These are phyloP conservation scores for Toxoplasma gondii DNA, from an alignment of 169 alveolate species.

Conservation along the genomic window DNA sequence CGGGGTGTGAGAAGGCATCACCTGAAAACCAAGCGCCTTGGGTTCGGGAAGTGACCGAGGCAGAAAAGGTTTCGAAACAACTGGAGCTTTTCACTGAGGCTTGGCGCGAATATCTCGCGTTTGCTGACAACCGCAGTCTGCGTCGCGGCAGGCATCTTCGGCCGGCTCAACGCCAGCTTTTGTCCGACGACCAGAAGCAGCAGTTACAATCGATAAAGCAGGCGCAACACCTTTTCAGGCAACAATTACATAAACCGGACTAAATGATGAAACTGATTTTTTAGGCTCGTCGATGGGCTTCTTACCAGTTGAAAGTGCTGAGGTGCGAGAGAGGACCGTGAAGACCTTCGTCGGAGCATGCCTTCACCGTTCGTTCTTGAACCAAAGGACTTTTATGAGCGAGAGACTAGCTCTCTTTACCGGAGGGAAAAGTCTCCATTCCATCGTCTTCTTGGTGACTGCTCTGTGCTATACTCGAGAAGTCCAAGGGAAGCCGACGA, in stretches of 20 bases:
- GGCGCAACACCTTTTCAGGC: background rate
- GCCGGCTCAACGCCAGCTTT: conserved; percentile 35
- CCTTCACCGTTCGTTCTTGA: no score
- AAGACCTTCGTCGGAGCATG: background rate
- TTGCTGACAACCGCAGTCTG: conserved; percentile 13
- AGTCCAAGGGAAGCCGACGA: no score
- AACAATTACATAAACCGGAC: background rate
- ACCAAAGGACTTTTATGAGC: no score
- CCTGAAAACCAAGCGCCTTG: background rate
- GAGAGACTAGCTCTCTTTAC: no score
- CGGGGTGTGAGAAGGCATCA: background rate
- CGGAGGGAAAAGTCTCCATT: no score
- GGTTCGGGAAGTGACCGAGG: background rate
- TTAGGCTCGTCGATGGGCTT: background rate
- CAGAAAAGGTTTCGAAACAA: background rate
- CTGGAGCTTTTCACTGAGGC: conserved; percentile 15
- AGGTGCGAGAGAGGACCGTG: background rate
- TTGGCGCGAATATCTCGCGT: conserved; percentile 27
- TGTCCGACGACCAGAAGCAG: background rate
- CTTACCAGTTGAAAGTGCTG: background rate
- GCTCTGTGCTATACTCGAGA: no score
- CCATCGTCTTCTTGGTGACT: no score
- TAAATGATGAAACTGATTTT: background rate
- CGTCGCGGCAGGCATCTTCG: conserved; percentile 18
- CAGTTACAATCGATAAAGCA: background rate